Conservation (phyloP, 495 filamentous ascomycete species). For the Lindgomyces ingoldianus region DNA sequence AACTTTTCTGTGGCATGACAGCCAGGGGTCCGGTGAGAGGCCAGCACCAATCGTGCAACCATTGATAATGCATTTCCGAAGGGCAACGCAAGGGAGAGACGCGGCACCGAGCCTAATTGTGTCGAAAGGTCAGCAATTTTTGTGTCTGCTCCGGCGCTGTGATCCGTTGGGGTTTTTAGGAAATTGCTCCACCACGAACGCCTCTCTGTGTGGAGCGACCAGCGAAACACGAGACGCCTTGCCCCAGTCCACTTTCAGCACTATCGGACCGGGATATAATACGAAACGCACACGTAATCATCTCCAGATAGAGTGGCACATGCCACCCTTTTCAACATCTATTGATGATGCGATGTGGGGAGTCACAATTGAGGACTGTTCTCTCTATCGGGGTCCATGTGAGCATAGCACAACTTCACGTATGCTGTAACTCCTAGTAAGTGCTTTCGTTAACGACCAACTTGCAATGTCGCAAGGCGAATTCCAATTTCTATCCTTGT, state of each 20-base stretch:
- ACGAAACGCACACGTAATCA: slow-evolving; percentile 12
- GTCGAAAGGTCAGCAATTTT: neutral
- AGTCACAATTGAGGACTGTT: no score
- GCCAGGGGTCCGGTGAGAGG: neutral
- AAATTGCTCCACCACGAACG: slow-evolving; percentile 8
- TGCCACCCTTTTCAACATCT: neutral
- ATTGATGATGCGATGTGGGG: neutral
- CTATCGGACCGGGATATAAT: slow-evolving; percentile 6
- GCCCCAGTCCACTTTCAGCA: neutral
- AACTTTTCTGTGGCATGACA: neutral
- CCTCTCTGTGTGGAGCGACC: neutral
- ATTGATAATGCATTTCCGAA: slow-evolving; percentile 22
- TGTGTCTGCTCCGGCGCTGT: slow-evolving; percentile 18
- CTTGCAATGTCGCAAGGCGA: neutral
- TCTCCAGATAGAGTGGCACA: neutral
- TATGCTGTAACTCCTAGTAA: neutral
- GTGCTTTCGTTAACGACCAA: neutral
- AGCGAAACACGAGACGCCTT: slow-evolving; percentile 4
- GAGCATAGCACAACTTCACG: neutral
- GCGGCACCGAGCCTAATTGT: slow-evolving; percentile 3
- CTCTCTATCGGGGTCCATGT: no score
- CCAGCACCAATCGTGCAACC: slow-evolving; percentile 24
- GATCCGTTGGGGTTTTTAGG: slow-evolving; percentile 7
- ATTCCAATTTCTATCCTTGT: neutral
- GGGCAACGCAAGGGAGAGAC: slow-evolving; percentile 14